Evolutionary conservation across 768 basidiomycete genomes (phyloP), one percentile per base, ranked within the genome.

Genomic region (Leucogyrophana mollusca): DNA sequence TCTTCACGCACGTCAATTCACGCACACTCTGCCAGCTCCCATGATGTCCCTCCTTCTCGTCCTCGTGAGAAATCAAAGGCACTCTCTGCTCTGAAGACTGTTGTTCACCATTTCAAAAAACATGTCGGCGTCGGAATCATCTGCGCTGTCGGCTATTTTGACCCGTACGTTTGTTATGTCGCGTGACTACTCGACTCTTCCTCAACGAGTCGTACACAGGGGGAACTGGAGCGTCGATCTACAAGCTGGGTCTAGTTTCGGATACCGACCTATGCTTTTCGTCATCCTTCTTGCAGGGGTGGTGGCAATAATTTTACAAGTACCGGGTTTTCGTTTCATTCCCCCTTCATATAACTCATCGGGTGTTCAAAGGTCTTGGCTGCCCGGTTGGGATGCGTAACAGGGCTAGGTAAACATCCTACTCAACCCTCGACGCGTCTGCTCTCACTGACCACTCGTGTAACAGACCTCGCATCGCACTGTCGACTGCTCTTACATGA

Each of bases 401-500:
- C 60, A 9, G 60, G 61, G 34, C 51, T 59, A 34, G 60, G 60
- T 61, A 32, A 11, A 38, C 47, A 21, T 44, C 20, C 16, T 44
- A n/a, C 13, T 17, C 1, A 18, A 20, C 21, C 27, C 40, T 20
- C 36, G 5, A 6, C 13, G 11, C 36, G 21, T 14, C n/a, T n/a
- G n/a, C n/a, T n/a, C n/a, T n/a, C n/a, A n/a, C n/a, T 11, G 20
- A 7, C 20, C 18, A 24, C 32, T 27, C 27, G 32, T 9, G 41
- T 16, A 1, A 25, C 10, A 70, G 78, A 79, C 50, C 65, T 78
- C 5, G 74, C 76, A 1, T 56, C 70, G 2, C 76, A 79, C 27
- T 78, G 74, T 54, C 70, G 78, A 4, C 55, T 73, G n/a, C 62
- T 74, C 20, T 61, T 80, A 3, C 61, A 78, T 51, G 61, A 75